A percentile compares a stretch with the other conserved stretches of the same genome.
phyloP scores from a whole-genome alignment of 768 basidiomycete genomes.

The Russula vinacea region DNA sequence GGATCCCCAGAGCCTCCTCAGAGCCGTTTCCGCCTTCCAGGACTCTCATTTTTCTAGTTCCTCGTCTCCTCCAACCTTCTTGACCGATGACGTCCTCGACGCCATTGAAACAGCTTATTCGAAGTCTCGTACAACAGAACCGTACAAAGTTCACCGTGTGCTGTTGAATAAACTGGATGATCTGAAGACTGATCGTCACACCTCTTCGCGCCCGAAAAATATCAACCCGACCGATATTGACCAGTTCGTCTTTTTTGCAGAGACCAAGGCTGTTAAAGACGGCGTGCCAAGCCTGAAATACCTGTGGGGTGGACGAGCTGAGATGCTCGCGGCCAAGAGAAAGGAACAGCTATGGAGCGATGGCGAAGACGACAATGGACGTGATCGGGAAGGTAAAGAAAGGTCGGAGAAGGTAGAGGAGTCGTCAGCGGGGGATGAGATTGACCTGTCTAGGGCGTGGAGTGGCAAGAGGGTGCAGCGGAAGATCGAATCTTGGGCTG shows the following conservation, averaged over 20 bases:
- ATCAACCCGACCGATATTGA: slow-evolving; percentile 46
- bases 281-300: slow-evolving; percentile 37
- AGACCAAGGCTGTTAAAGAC: slow-evolving; percentile 37
- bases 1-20: slow-evolving; percentile 56
- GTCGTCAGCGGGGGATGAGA: slow-evolving; percentile 33
- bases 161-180: slow-evolving; percentile 61
- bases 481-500: slow-evolving; percentile 50
- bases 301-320: slow-evolving; percentile 39
- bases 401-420: slow-evolving; percentile 35
- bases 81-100: slow-evolving; percentile 49
- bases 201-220: slow-evolving; percentile 30
- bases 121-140: slow-evolving; percentile 45
- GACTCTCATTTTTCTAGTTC: slow-evolving; percentile 21
- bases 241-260: slow-evolving; percentile 47
- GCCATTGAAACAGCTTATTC: slow-evolving; percentile 50
- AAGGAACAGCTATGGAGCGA: slow-evolving; percentile 40
- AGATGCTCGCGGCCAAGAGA: slow-evolving; percentile 36
- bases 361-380: slow-evolving; percentile 40
- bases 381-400: slow-evolving; percentile 37
- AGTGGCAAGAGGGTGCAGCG: slow-evolving; percentile 41
- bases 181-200: slow-evolving; percentile 41
- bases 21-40: slow-evolving; percentile 43
- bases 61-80: slow-evolving; percentile 30
- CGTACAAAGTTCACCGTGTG: slow-evolving; percentile 60
- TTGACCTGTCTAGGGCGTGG: slow-evolving; percentile 36